Conservation (phyloP, 208 protist species). For the Leishmania martiniquensis region DNA sequence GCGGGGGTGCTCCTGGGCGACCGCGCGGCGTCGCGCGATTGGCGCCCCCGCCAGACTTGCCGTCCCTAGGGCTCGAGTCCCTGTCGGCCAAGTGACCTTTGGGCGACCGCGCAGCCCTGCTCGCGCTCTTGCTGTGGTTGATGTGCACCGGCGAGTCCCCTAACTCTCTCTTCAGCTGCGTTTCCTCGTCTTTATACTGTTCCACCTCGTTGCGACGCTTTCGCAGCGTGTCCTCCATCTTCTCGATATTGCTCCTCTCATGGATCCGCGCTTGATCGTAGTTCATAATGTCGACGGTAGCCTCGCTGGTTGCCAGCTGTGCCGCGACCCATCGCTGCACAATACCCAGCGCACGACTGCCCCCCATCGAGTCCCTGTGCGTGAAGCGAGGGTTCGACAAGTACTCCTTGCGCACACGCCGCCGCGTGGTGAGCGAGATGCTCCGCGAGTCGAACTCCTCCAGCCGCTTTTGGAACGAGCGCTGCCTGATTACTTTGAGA, state of each 20-base stretch:
- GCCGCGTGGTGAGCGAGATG: constrained; percentile 23
- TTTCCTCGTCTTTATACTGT: constrained; percentile 22
- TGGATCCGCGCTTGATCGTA: constrained; percentile 10
- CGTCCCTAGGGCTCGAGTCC: neutral
- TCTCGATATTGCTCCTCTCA: constrained; percentile 19
- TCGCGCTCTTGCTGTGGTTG: constrained; percentile 1
- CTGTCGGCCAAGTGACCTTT: neutral
- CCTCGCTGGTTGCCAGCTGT: constrained; percentile 37
- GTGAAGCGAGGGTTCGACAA: constrained; percentile 48
- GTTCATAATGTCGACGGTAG: constrained; percentile 18
- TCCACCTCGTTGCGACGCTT: constrained; percentile 19
- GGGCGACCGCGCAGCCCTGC: neutral
- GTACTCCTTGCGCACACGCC: constrained; percentile 31
- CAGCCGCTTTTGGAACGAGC: constrained; percentile 39
- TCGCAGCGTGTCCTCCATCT: constrained; percentile 19
- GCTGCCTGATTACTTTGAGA: constrained; percentile 38
- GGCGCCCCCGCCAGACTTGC: neutral
- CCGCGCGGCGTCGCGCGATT: constrained; percentile 1
- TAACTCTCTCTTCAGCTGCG: constrained; percentile 5
- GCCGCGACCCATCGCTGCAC: constrained; percentile 57
- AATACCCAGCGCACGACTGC: constrained; percentile 49
- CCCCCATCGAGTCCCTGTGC: constrained; percentile 51
- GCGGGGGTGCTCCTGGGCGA: constrained; percentile 22
- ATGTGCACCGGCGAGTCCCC: constrained; percentile 17
- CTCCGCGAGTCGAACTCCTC: constrained; percentile 42